These are phyloP conservation scores for Paradendryphiella salina DNA, from an alignment of 2,329 filamentous ascomycete genomes.

Conservation along the genomic window DNA sequence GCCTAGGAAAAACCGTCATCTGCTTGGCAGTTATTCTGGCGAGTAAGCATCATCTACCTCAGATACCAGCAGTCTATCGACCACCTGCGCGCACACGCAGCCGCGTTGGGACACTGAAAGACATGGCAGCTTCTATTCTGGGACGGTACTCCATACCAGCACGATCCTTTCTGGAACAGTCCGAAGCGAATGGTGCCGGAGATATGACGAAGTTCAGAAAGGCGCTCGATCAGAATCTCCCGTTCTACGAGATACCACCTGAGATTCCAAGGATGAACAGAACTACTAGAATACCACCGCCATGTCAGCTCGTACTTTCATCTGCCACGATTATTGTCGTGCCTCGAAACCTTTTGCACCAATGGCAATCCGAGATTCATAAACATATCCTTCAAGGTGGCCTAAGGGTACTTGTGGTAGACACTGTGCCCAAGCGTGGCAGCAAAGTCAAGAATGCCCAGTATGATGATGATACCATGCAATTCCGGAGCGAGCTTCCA, in stretches of 20 bases:
- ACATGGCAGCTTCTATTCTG: conserved; percentile 74
- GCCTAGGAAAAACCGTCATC: conserved; percentile 82
- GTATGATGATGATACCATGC: conserved; percentile 23
- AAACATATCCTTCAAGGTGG: conserved; percentile 68
- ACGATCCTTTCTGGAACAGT: conserved; percentile 64
- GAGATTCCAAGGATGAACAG: conserved; percentile 50
- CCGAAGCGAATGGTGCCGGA: conserved; percentile 42
- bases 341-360: conserved; percentile 78
- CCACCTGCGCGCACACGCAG: conserved; percentile 49
- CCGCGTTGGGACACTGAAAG: conserved; percentile 64
- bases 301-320: conserved; percentile 64
- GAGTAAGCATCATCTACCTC: conserved; percentile 69
- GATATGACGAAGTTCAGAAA: conserved; percentile 40
- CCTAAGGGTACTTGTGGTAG: conserved; percentile 67
- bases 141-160: conserved; percentile 72
- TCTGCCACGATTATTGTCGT: conserved; percentile 76
- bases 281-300: conserved; percentile 44
- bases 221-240: conserved; percentile 40
- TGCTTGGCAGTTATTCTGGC: conserved; percentile 73
- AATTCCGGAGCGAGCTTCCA: conserved; percentile 58
- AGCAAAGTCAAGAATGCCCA: conserved; percentile 17
- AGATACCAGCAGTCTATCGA: conserved; percentile 65
- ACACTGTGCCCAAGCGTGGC: conserved; percentile 38
- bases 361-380: conserved; percentile 80
- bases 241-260: conserved; percentile 49